phyloP scores from a whole-genome alignment of 2,329 filamentous ascomycete species.

The Sclerotinia nivalis region DNA sequence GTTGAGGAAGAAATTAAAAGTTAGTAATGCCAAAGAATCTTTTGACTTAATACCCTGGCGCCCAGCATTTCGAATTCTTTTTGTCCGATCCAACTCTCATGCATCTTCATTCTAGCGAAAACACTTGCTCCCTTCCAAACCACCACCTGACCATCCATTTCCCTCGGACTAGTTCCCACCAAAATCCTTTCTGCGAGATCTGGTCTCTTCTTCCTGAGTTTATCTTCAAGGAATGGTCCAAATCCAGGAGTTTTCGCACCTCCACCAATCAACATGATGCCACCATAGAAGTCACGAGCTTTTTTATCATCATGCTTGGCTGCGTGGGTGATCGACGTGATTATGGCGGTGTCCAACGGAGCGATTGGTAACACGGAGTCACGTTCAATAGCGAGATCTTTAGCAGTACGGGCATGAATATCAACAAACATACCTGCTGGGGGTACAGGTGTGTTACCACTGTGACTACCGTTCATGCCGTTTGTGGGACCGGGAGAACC shows the following conservation, averaged over 20 bases:
- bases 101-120: constrained; percentile 80
- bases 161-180: constrained; percentile 73
- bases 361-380: constrained; percentile 81
- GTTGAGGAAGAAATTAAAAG: background rate
- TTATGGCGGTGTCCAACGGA: constrained; percentile 84
- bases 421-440: constrained; percentile 43
- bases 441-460: constrained; percentile 50
- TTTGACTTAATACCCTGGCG: constrained; percentile 78
- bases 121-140: constrained; percentile 98
- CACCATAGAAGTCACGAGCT: constrained; percentile 82
- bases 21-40: constrained; percentile 51
- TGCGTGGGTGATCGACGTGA: constrained; percentile 85
- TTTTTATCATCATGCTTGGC: constrained; percentile 90
- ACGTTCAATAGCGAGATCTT: constrained; percentile 62
- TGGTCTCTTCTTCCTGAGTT: constrained; percentile 66
- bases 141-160: constrained; percentile 96
- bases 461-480: constrained; percentile 49
- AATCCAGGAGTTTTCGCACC: constrained; percentile 80
- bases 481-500: constrained; percentile 39
- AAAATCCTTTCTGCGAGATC: constrained; percentile 62
- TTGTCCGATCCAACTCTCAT: constrained; percentile 91
- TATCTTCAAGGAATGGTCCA: constrained; percentile 79
- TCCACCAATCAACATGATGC: constrained; percentile 88
- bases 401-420: constrained; percentile 45
- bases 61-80: constrained; percentile 88